phyloP scores from a whole-genome alignment of 2,329 filamentous ascomycete genomes.

The Corinectria fuckeliana region DNA sequence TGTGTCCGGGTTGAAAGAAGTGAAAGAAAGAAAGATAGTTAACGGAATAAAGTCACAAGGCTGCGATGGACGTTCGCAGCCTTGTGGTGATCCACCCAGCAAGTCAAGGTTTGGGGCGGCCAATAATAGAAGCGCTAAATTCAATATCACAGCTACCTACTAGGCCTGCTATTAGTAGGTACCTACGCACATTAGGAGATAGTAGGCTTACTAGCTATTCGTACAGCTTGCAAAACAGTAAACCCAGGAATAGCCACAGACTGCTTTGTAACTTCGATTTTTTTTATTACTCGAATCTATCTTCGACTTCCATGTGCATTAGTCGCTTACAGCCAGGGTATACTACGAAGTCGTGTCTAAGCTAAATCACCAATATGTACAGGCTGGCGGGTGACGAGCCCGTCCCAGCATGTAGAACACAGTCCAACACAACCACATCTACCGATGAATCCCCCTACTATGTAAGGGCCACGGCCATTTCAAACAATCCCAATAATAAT shows the following conservation, averaged over 20 bases:
- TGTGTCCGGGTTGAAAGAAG: neutral
- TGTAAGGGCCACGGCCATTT: constrained; percentile 21
- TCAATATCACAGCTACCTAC: neutral
- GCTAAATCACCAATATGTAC: constrained; percentile 41
- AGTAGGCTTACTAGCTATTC: too few relatives aligned
- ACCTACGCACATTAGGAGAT: too few relatives aligned
- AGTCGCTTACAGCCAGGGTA: constrained; percentile 45
- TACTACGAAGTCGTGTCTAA: constrained; percentile 47
- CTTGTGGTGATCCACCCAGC: constrained; percentile 33
- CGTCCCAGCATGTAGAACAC: constrained; percentile 31
- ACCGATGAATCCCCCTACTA: constrained; percentile 26
- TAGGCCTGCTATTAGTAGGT: too few relatives aligned
- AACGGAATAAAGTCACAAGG: constrained; percentile 36
- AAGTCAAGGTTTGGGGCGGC: constrained; percentile 13
- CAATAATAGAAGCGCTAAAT: constrained; percentile 26
- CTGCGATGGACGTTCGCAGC: constrained; percentile 32
- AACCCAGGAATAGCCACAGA: neutral
- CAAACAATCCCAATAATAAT: constrained; percentile 22
- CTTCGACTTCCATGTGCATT: constrained; percentile 41
- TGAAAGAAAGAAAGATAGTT: constrained; percentile 17
- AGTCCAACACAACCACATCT: constrained; percentile 29
- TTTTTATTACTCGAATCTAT: constrained; percentile 33
- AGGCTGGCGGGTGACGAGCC: constrained; percentile 27
- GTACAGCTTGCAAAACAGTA: too few relatives aligned
- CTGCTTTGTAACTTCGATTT: constrained; percentile 1